Evolutionary conservation across 148 eudicot genomes (phyloP).

Genomic region (Cornus suecica): DNA sequence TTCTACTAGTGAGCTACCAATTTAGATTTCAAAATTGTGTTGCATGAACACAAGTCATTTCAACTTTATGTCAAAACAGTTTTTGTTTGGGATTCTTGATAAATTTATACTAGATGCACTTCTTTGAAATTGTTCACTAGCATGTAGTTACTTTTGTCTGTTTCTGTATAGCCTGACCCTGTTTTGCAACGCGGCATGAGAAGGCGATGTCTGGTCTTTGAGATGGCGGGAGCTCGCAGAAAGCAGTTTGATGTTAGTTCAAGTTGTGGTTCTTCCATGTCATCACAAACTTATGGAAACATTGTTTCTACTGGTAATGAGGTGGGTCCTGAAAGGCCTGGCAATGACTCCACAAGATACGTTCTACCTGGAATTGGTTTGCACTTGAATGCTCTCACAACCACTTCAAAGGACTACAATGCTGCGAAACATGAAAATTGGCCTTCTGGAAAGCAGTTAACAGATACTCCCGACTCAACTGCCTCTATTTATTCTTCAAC

Average conservation of each 20-base stretch:
- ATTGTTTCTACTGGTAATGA: constrained; percentile 28
- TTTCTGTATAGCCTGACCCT: constrained; percentile 40
- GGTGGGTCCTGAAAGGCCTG: constrained; percentile 27
- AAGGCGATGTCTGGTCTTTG: constrained; percentile 90
- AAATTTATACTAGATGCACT: neutral
- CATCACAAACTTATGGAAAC: constrained; percentile 36
- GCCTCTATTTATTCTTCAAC: constrained; percentile 18
- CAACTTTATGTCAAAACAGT: neutral
- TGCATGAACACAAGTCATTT: neutral
- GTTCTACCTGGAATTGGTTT: constrained; percentile 80
- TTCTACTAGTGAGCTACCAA: neutral
- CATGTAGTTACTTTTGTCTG: neutral
- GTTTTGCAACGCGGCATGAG: constrained; percentile 66
- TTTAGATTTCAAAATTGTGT: neutral
- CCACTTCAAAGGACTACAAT: constrained; percentile 50
- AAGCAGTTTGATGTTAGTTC: constrained; percentile 43
- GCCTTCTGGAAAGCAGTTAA: constrained; percentile 30
- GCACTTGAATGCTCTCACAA: constrained; percentile 89
- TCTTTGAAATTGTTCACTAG: constrained; percentile 2
- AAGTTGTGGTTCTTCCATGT: constrained; percentile 31
- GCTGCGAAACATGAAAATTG: constrained; percentile 33
- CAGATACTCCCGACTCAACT: constrained; percentile 27
- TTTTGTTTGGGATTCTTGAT: neutral
- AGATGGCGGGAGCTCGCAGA: constrained; percentile 58
- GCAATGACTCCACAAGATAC: constrained; percentile 47